These are phyloP conservation scores for Phytophthora constricta DNA, from an alignment of 352 stramenopile species.

Conservation along the genomic window DNA sequence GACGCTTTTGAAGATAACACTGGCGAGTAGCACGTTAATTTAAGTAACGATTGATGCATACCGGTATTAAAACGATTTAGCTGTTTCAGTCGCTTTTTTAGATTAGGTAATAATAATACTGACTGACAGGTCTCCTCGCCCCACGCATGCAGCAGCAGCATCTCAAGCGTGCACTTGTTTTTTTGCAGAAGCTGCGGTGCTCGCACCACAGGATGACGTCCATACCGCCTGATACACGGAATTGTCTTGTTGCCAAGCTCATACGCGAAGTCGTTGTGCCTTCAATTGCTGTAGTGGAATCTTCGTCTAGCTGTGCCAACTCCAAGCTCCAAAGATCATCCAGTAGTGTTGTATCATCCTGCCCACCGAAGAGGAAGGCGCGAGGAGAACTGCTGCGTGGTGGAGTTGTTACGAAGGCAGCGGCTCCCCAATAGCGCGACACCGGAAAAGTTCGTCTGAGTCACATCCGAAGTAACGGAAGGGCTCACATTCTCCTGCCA, in stretches of 20 bases:
- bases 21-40: too few species aligned
- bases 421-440: constrained; percentile 57
- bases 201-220: constrained; percentile 48
- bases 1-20: constrained; percentile 12
- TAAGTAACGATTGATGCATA: too few species aligned
- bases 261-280: constrained; percentile 32
- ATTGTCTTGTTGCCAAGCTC: constrained; percentile 59
- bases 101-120: constrained; percentile 52
- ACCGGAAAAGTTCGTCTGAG: constrained; percentile 30
- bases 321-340: constrained; percentile 71
- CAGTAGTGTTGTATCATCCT: constrained; percentile 69
- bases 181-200: constrained; percentile 9
- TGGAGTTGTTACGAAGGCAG: constrained; percentile 36
- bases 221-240: background rate
- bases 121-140: constrained; percentile 62
- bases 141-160: constrained; percentile 61
- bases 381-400: constrained; percentile 17
- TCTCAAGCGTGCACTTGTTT: constrained; percentile 49
- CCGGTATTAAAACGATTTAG: too few species aligned
- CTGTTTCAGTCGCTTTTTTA: too few species aligned
- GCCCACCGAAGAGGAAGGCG: constrained; percentile 68
- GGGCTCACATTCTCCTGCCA: constrained; percentile 14
- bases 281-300: constrained; percentile 28
- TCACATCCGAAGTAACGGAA: background rate
- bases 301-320: constrained; percentile 43